Conservation (phyloP, 192 early-diverging fungal genomes). For the Coemansia asiatica region DNA sequence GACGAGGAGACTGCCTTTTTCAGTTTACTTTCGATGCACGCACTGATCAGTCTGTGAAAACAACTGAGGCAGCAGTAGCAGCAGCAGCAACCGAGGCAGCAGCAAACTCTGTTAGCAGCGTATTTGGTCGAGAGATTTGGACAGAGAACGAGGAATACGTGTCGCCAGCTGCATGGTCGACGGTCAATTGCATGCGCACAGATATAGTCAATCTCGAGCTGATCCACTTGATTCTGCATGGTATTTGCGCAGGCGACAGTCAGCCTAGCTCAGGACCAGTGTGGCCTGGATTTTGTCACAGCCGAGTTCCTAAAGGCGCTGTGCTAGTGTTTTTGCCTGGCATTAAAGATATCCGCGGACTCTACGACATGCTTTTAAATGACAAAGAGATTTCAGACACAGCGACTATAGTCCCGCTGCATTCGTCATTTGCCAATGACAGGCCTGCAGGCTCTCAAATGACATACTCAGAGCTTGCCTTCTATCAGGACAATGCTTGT, state of each 20-base stretch:
- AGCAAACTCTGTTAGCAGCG: background rate
- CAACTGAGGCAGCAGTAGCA: too few species aligned
- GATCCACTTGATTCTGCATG: conserved; percentile 58
- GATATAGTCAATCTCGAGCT: conserved; percentile 61
- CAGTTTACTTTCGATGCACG: background rate
- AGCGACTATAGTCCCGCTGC: conserved; percentile 60
- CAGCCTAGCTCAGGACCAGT: background rate
- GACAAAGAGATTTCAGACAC: background rate
- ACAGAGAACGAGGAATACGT: conserved; percentile 3
- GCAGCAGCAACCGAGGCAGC: too few species aligned
- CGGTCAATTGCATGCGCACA: conserved; percentile 37
- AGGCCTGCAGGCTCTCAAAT: background rate
- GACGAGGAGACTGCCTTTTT: background rate
- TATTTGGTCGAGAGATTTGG: background rate
- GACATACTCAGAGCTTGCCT: conserved; percentile 55
- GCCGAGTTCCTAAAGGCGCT: conserved; percentile 44
- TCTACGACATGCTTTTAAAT: conserved; percentile 57
- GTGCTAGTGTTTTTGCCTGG: conserved; percentile 73
- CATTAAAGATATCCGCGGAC: conserved; percentile 68
- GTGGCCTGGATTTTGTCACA: background rate
- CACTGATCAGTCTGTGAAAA: background rate
- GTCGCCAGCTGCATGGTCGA: conserved; percentile 7
- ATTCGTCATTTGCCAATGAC: conserved; percentile 56
- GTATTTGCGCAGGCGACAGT: conserved; percentile 55
- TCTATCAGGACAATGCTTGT: conserved; percentile 39